Evolutionary conservation across 768 basidiomycete species (phyloP).

Genomic region (Termitomyces sp.): DNA sequence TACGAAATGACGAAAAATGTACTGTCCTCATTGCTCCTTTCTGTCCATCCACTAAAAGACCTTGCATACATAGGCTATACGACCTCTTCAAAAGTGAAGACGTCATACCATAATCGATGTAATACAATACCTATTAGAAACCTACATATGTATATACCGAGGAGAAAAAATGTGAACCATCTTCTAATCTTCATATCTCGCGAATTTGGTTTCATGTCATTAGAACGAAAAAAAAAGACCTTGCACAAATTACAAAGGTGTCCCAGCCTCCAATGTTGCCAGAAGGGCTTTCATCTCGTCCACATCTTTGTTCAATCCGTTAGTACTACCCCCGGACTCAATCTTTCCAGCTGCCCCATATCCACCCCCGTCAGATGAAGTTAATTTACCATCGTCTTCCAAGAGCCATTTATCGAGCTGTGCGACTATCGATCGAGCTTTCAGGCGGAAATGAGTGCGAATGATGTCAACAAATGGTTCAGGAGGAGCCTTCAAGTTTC

Average conservation of each 20-base stretch:
- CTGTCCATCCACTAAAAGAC: not conserved
- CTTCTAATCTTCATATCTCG: not conserved
- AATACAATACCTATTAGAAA: not conserved
- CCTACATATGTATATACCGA: not conserved
- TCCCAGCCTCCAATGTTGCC: slow-evolving; percentile 27
- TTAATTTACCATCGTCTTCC: slow-evolving; percentile 66
- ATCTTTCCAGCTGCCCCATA: slow-evolving; percentile 22
- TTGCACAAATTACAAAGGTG: not conserved
- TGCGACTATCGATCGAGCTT: slow-evolving; percentile 58
- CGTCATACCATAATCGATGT: not conserved
- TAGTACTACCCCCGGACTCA: slow-evolving; percentile 40
- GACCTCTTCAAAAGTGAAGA: slow-evolving; percentile 9
- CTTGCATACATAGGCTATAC: slow-evolving; percentile 6
- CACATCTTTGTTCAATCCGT: slow-evolving; percentile 64
- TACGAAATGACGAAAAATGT: slow-evolving; percentile 65
- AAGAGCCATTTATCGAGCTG: slow-evolving; percentile 80
- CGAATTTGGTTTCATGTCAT: not conserved
- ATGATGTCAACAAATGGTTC: slow-evolving; percentile 86
- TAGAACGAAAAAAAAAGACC: not conserved
- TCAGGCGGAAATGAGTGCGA: slow-evolving; percentile 86
- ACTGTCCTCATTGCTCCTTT: not conserved
- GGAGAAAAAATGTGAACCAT: not conserved
- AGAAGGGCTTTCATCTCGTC: slow-evolving; percentile 64
- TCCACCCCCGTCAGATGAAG: slow-evolving; percentile 49
- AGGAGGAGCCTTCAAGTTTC: slow-evolving; percentile 73